These are phyloP conservation scores for Pleurotus pulmonarius DNA, from an alignment of 768 basidiomycete genomes.

Conservation along the genomic window DNA sequence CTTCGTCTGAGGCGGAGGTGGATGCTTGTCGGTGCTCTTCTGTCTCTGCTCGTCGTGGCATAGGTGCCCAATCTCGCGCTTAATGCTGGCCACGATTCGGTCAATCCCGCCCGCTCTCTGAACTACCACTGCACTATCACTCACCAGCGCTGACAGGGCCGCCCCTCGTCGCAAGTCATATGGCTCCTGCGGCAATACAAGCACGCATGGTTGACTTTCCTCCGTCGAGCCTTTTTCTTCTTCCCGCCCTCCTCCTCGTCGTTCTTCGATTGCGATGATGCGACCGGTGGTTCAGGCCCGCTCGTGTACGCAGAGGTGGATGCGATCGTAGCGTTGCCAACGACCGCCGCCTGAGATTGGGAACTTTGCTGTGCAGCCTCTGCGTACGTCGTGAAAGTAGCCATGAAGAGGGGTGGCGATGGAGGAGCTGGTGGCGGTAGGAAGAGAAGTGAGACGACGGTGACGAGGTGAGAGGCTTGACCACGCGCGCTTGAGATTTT, in stretches of 20 bases:
- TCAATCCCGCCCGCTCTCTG: neutral
- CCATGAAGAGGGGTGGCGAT: neutral
- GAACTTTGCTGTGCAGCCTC: slow-evolving; percentile 4
- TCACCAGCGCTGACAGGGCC: slow-evolving; percentile 92
- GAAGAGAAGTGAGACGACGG: neutral
- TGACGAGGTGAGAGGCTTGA: neutral
- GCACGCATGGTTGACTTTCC: slow-evolving; percentile 92
- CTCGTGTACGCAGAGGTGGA: neutral
- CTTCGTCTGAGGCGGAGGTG: slow-evolving; percentile 19
- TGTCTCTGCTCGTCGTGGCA: slow-evolving; percentile 84
- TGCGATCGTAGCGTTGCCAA: neutral
- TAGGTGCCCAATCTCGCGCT: slow-evolving; percentile 92
- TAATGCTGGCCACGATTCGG: slow-evolving; percentile 57
- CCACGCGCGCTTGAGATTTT: neutral
- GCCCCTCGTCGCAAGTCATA: slow-evolving; percentile 88
- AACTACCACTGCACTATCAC: slow-evolving; percentile 22
- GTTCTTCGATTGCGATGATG: slow-evolving; percentile 15
- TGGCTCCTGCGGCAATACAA: slow-evolving; percentile 90
- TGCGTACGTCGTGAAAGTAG: slow-evolving; percentile 1
- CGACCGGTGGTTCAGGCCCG: neutral
- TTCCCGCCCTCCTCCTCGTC: slow-evolving; percentile 39
- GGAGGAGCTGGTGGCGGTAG: neutral
- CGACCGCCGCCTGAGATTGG: neutral
- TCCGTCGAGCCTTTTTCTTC: slow-evolving; percentile 57
- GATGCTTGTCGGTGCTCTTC: slow-evolving; percentile 39